Conservation (phyloP, 106 monocot genomes). For the Dendrobium catenatum region DNA sequence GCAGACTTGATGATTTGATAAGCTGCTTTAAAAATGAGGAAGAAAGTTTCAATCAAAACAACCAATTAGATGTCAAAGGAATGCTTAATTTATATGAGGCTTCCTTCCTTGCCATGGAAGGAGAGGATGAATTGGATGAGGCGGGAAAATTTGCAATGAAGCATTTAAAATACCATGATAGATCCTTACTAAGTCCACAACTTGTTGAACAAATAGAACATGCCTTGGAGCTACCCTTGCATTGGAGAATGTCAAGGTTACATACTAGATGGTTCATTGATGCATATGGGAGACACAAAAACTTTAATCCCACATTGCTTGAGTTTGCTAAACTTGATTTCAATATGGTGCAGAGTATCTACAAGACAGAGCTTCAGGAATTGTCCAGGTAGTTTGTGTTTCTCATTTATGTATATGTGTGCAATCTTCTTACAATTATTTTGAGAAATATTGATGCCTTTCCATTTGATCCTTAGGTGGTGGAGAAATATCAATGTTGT, state of each 20-base stretch:
- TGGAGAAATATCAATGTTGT: conserved; percentile 27
- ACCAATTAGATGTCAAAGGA: not conserved
- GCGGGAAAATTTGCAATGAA: conserved; percentile 11
- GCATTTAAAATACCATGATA: not conserved
- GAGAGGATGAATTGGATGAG: conserved; percentile 26
- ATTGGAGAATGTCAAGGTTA: conserved; percentile 44
- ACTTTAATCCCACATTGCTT: conserved; percentile 20
- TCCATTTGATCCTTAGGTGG: conserved; percentile 32
- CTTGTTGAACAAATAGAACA: conserved; percentile 21
- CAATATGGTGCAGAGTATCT: conserved; percentile 28
- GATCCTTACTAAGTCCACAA: not conserved
- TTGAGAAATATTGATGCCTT: not conserved
- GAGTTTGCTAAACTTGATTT: conserved; percentile 57
- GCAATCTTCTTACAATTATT: not conserved
- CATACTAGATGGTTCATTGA: conserved; percentile 41
- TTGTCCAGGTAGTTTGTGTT: conserved; percentile 22
- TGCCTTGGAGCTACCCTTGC: conserved; percentile 45
- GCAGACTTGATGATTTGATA: conserved; percentile 3
- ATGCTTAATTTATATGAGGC: conserved; percentile 35
- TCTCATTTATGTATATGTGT: not conserved
- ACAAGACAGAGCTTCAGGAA: conserved; percentile 28
- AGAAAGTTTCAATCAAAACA: not conserved
- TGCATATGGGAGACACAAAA: conserved; percentile 13
- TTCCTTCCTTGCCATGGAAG: conserved; percentile 20
- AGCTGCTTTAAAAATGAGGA: conserved; percentile 10